phyloP scores from a whole-genome alignment of 23 red algal genomes.

The Gracilariopsis chorda region DNA sequence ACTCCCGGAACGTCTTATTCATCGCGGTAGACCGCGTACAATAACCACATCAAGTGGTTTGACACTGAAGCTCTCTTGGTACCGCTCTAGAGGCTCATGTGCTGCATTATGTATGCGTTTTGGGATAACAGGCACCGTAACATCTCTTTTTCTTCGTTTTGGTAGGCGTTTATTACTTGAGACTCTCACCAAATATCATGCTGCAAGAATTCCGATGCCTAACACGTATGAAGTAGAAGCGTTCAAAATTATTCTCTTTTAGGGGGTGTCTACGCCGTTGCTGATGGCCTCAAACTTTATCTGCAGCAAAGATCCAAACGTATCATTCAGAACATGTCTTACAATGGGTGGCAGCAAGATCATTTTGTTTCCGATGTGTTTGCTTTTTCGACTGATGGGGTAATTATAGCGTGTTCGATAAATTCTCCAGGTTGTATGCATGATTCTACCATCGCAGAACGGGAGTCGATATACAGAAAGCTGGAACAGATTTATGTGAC shows the following conservation, averaged over 20 bases:
- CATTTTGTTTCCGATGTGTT: not conserved
- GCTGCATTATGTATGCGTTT: not conserved
- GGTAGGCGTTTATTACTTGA: not conserved
- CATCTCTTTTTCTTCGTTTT: not conserved
- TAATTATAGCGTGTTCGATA: not conserved
- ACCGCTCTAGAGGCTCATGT: not conserved
- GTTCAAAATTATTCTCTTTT: not conserved
- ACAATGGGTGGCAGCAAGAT: not conserved
- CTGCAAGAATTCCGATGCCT: not conserved
- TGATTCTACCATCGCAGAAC: not conserved
- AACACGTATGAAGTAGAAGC: not conserved
- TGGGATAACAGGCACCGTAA: not conserved
- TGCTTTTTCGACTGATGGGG: not conserved
- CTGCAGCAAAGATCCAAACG: not conserved
- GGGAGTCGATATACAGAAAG: not conserved
- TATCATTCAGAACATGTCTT: not conserved
- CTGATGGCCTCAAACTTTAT: not conserved
- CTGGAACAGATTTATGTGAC: not conserved
- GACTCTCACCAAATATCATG: not conserved
- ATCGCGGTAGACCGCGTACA: no score
- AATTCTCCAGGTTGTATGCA: not conserved
- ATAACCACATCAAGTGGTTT: no score
- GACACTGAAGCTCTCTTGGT: not conserved
- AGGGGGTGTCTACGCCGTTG: not conserved
- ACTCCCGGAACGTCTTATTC: not conserved